Evolutionary conservation across 352 stramenopile species (phyloP), one percentile per base, ranked within the genome.

Genomic region (Globisporangium nagaii): DNA sequence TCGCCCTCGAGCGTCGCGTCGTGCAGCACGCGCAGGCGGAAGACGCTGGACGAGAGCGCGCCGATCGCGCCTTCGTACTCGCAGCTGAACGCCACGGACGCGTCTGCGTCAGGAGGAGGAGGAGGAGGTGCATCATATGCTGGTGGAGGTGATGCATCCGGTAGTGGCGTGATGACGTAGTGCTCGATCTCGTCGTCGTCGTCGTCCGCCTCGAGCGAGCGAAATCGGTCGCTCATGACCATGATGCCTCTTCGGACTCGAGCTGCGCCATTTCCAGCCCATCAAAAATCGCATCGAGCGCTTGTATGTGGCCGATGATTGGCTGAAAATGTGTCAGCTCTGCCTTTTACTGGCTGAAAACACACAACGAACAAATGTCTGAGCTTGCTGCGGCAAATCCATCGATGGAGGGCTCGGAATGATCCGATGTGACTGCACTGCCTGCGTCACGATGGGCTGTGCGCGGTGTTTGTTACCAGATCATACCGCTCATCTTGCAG

Each of bases 41-140:
- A 59, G 25, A 67, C 60, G 43, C 64, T 73, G 24, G 62, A 51
- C 50, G 79, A 28, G 47, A 79, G 73, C 0, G 68, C 71, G 42
- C 72, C 68, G 32, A 86, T 53, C 58, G 44, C 58, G n/a, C 79
- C 79, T 19, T 73, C 74, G 52, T 73, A 86, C 34, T 74, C 66
- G 31, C 57, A 65, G 19, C 77, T 67, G 6, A 75, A 49, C 25
- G 61, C 61, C 10, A 50, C 40, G 11, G 22, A 19, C 0, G 37
- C 19, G 11, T 15, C 2, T 1, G 24, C 19, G 22, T 11, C 30
- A 24, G 8, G 11, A 4, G 12, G 2, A 19, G 8, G 17, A 13
- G 24, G 4, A 4, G 12, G 2, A 19, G 8, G 17, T 17, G 24
- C 2, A 25, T 25, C 42, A 15, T 13, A n/a, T n/a, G 39, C 39